Base-by-base conservation (phyloP, 805 yeast species). In the Lachancea mirantina region DNA sequence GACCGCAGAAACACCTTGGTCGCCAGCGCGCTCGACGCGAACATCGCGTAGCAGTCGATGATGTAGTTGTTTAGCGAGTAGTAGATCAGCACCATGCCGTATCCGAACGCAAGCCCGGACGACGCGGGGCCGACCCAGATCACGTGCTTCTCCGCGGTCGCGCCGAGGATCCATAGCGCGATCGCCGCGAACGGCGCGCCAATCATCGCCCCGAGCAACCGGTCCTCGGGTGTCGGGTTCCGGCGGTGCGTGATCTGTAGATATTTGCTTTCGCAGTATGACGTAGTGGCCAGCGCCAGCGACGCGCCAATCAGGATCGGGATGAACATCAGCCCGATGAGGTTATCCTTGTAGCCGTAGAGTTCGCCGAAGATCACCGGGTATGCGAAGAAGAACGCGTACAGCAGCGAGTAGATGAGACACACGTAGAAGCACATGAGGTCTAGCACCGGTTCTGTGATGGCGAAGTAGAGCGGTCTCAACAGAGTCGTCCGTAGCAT, bases 361-460 rank as follows among this genome's bases (percentile, higher is more conserved):
- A 85, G 67, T 35, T 77, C 81, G 35, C 68, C 71, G 57, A 87
- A 87, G 32, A 87, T 84, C 33, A 80, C 94, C 4, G 96, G 96
- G 61, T 82, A 87, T 1, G 96, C 96, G 62, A 85, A 87, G 76
- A 87, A 87, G 67, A 87, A 87, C 8, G 95, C 95, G 52, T 87
- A 87, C 32, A 87, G 67, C 54, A 87, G 67, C n/a, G 95, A 79
- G 64, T 87, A 87, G 57, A 87, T 84, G 55, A 87, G 68, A 43
- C 94, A 87, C 40, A 87, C 89, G 59, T 84, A 87, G 47, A 74
- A 72, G 58, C 94, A 84, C 68, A 87, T 74, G 45, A 84, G 64
- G 50, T 77, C 92, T 49, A 87, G 64, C 17, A 85, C 94, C 4
- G 95, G 95, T 57, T 87, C 96, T 17, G 88, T 75, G 14, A 73